Evolutionary conservation across 371 early-diverging fungal species (phyloP).

Genomic region (Mortierella sp.): DNA sequence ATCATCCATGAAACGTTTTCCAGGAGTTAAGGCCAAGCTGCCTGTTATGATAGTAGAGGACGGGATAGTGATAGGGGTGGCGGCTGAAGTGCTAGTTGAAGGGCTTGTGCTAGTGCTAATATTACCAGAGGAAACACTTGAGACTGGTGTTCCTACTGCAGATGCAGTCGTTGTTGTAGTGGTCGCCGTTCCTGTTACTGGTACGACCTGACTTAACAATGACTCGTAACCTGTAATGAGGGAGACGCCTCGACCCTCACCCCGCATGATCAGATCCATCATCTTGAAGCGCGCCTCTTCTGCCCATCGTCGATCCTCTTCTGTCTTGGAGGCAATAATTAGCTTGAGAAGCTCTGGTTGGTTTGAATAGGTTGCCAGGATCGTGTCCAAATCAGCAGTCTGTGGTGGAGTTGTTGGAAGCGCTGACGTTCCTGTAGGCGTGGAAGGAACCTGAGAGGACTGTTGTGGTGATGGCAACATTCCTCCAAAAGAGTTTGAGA

Average conservation of each 20-base stretch:
- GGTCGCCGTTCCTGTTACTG: conserved; percentile 1
- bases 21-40: conserved; percentile 20
- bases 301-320: conserved; percentile 74
- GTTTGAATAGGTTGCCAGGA: conserved; percentile 66
- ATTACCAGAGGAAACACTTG: conserved; percentile 26
- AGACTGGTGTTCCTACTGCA: conserved; percentile 20
- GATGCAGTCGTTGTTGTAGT: neutral
- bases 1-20: conserved; percentile 39
- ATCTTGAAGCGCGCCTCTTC: conserved; percentile 72
- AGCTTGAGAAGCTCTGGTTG: conserved; percentile 75
- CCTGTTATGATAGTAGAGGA: conserved; percentile 5
- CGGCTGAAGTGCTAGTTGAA: neutral
- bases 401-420: conserved; percentile 40
- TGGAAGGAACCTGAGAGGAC: conserved; percentile 23
- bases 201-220: conserved; percentile 20
- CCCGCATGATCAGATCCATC: conserved; percentile 63
- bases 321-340: conserved; percentile 72
- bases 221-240: conserved; percentile 42
- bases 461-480: conserved; percentile 44
- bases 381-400: conserved; percentile 65
- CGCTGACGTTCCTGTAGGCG: conserved; percentile 17
- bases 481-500: conserved; percentile 28
- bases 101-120: conserved; percentile 9
- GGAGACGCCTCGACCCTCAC: conserved; percentile 24
- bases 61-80: conserved; percentile 6